Evolutionary conservation across 106 monocot genomes (phyloP), one percentile per base, ranked within the genome.

Genomic region (Iris macrosiphon): DNA sequence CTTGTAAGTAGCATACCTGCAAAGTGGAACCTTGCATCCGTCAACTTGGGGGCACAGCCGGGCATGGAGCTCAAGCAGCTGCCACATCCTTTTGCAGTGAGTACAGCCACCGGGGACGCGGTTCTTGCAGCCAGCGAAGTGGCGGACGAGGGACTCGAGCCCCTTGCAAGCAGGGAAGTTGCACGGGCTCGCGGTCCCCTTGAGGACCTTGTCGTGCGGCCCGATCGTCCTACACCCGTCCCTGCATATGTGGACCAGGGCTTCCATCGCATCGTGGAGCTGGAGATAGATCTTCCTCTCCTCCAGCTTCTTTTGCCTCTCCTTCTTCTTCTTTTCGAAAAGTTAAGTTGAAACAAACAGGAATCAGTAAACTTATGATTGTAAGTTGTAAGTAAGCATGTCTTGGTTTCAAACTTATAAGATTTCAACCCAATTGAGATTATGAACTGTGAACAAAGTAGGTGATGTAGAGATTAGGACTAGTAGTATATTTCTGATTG

Each of bases 81-180:
- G 83, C 83, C 83, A 79, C 78, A 84, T 79, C 0, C 83, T 65
- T 67, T 78, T 83, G 65, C 83, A 84, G 7, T 67, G 74, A 0
- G 42, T 31, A 20, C 83, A 84, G 12, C 83, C 79, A 17, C 83
- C 83, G 8, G 62, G 58, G 10, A 75, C 71, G 11, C 74, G 63
- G 10, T 28, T 62, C 71, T 67, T 79, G 70, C 83, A 84, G 41
- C 42, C 59, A 7, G 71, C 56, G 53, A 84, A 84, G 43, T 84
- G 83, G 42, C 83, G 73, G 13, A 84, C 52, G 19, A 84, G 71
- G 4, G 71, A 63, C 49, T 79, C 83, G 1, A 79, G 45, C 20
- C 62, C 78, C 31, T 66, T 74, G 74, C 78, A 83, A 1, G 75
- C 79, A 2, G 75, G 56, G 53, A 48, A 75, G 15, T 27, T 55